These are phyloP conservation scores for Calcarisporium arbuscula DNA, from an alignment of 2,329 filamentous ascomycete genomes.

Conservation along the genomic window DNA sequence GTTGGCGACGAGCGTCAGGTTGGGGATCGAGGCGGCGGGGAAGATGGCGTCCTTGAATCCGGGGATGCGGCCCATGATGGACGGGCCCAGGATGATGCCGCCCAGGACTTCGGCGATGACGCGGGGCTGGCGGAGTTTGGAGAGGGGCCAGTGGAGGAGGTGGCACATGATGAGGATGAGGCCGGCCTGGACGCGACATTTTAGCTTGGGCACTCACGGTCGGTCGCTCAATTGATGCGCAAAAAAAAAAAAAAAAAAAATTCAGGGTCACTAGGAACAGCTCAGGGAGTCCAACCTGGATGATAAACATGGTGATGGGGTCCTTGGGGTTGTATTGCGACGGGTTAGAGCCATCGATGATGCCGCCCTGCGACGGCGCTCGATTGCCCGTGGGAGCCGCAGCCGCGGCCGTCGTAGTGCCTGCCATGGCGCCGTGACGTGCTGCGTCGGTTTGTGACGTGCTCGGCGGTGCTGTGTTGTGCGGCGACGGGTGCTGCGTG, in stretches of 20 bases:
- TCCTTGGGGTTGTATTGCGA: slow-evolving; percentile 62
- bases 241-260: neutral
- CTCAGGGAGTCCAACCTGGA: slow-evolving; percentile 47
- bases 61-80: slow-evolving; percentile 80
- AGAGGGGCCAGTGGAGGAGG: slow-evolving; percentile 65
- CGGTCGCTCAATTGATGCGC: neutral
- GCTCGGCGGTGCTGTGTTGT: slow-evolving; percentile 20
- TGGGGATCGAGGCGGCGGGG: slow-evolving; percentile 65
- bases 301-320: slow-evolving; percentile 70
- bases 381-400: slow-evolving; percentile 21
- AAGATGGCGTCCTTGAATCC: slow-evolving; percentile 74
- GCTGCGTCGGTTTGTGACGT: slow-evolving; percentile 9
- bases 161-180: slow-evolving; percentile 45
- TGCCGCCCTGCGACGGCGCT: slow-evolving; percentile 45
- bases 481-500: slow-evolving; percentile 6
- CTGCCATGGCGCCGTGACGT: too few relatives aligned
- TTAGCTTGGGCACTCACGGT: slow-evolving; percentile 5
- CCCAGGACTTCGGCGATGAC: slow-evolving; percentile 82
- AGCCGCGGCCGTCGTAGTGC: slow-evolving; percentile 19
- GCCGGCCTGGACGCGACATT: slow-evolving; percentile 19
- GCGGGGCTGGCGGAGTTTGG: slow-evolving; percentile 69
- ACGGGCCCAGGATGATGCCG: slow-evolving; percentile 80
- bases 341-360: slow-evolving; percentile 66
- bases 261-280: neutral
- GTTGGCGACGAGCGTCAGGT: slow-evolving; percentile 72